Conservation (phyloP, 345 rosid genomes). For the Eucalyptus paniculata region DNA sequence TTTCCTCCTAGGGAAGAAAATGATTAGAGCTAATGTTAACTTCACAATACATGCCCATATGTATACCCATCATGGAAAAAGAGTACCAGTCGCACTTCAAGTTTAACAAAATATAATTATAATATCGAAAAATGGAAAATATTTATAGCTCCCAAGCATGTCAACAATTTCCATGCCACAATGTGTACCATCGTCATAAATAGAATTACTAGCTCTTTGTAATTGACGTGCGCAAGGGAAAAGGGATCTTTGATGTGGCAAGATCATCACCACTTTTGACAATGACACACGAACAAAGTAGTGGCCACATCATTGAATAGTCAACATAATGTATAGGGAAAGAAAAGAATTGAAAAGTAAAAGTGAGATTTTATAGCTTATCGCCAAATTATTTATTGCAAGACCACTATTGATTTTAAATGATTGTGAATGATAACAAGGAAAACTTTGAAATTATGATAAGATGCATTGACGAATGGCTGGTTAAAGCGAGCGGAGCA, state of each 20-base stretch:
- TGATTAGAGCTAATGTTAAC: background rate
- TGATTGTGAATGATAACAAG: background rate
- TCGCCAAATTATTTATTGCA: background rate
- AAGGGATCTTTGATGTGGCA: background rate
- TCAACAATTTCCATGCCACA: background rate
- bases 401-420: background rate
- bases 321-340: background rate
- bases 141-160: background rate
- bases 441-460: background rate
- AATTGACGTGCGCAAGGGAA: background rate
- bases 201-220: background rate
- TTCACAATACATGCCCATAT: background rate
- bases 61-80: background rate
- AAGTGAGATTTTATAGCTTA: background rate
- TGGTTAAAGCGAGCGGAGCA: background rate
- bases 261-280: background rate
- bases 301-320: background rate
- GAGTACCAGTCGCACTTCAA: background rate
- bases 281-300: background rate
- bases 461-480: background rate
- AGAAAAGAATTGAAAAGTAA: background rate
- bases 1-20: background rate
- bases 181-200: background rate
- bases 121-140: background rate
- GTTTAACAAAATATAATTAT: background rate